A percentile compares a stretch with the other conserved stretches of the same genome.
phyloP scores from a whole-genome alignment of 305 asterid species.

The Solanum hybrid region DNA sequence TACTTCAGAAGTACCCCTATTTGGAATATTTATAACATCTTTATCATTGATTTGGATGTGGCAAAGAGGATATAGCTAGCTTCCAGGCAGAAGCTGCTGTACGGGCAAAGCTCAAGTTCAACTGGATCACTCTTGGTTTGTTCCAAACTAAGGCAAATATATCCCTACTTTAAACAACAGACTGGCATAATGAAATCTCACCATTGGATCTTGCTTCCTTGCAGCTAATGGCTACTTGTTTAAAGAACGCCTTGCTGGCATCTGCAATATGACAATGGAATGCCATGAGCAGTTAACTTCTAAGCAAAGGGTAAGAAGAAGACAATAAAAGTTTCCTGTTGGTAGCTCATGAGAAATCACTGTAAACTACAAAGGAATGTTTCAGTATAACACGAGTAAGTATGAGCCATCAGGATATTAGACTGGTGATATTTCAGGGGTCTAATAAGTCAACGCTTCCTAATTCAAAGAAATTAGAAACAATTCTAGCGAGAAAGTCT shows the following conservation, averaged over 20 bases:
- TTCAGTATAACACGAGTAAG: neutral
- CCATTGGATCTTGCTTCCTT: conserved; percentile 23
- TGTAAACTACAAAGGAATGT: neutral
- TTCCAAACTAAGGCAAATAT: neutral
- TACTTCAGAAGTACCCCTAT: too few relatives aligned
- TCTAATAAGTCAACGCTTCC: neutral
- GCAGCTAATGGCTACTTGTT: conserved; percentile 19
- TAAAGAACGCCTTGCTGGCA: conserved; percentile 31
- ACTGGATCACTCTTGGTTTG: neutral
- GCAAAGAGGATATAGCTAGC: too few relatives aligned
- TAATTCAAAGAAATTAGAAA: neutral
- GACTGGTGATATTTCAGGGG: neutral
- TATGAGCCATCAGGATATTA: neutral
- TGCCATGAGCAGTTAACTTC: neutral
- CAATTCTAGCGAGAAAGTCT: neutral
- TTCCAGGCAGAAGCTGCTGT: neutral
- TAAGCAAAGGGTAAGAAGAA: neutral
- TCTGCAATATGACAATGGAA: conserved; percentile 15
- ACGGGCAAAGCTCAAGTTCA: neutral
- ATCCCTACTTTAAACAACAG: neutral
- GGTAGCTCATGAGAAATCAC: neutral
- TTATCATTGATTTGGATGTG: neutral
- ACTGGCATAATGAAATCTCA: conserved; percentile 11
- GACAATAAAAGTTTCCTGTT: neutral
- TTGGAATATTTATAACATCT: neutral